A percentile compares a stretch with the other conserved stretches of the same genome.
Evolutionary conservation across 371 early-diverging fungal species (phyloP).

Genomic region (Zopfochytrium polystomum): DNA sequence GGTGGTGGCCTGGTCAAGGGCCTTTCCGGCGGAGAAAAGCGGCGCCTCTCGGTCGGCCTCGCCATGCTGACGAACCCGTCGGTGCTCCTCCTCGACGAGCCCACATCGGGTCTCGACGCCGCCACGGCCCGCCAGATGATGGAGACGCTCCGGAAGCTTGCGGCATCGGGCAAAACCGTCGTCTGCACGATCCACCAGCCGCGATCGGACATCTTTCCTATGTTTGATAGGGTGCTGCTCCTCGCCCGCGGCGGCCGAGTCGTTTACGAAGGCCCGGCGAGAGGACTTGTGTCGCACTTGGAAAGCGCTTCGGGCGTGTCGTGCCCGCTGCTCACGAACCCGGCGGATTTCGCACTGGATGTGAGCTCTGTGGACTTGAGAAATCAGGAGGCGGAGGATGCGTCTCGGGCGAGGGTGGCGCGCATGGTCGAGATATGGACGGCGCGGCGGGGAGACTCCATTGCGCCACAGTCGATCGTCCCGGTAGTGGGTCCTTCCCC

Average conservation of each 20-base stretch:
- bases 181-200: slow-evolving; percentile 94
- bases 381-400: slow-evolving; percentile 20
- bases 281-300: slow-evolving; percentile 38
- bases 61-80: slow-evolving; percentile 49
- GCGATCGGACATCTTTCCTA: slow-evolving; percentile 80
- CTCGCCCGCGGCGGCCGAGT: slow-evolving; percentile 75
- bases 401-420: slow-evolving; percentile 27
- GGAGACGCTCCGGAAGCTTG: slow-evolving; percentile 75
- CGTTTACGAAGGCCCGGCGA: slow-evolving; percentile 70
- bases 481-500: background rate
- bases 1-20: slow-evolving; percentile 38
- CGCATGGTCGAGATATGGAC: slow-evolving; percentile 30
- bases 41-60: slow-evolving; percentile 49
- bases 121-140: slow-evolving; percentile 92
- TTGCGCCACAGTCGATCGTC: background rate
- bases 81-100: slow-evolving; percentile 58
- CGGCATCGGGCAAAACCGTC: slow-evolving; percentile 80
- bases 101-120: slow-evolving; percentile 76
- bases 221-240: slow-evolving; percentile 86
- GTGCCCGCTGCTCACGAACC: slow-evolving; percentile 42
- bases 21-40: slow-evolving; percentile 56
- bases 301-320: slow-evolving; percentile 20
- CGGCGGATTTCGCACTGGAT: slow-evolving; percentile 48
- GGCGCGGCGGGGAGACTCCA: background rate
- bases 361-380: slow-evolving; percentile 36